Base-by-base conservation (phyloP, 805 yeast genomes). In the Suhomyces vadensis region DNA sequence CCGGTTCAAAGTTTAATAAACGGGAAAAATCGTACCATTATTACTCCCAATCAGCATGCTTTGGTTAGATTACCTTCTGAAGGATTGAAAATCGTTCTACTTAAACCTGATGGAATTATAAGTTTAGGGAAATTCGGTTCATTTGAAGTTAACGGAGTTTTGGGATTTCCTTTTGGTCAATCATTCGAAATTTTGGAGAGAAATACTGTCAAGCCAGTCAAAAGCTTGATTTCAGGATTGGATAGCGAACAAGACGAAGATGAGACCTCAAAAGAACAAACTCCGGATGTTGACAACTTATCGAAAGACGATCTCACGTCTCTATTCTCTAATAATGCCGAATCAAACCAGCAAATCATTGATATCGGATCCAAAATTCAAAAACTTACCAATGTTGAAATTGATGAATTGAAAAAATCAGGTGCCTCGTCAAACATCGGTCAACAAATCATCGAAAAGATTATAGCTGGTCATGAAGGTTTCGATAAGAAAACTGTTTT, bases 91-190 rank as follows among this genome's bases (percentile, higher is more conserved):
- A 75, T 91, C 31, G 81, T 85, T n/a, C 80, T 83, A 53, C 68
- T 91, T 47, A 75, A 73, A 39, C 74, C 78, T 3, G 81, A 78
- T 24, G 81, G 83, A 0, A 61, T 77, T 8, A 75, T 94, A 14
- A 79, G 81, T 43, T 73, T 94, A 51, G 99, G 99, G 1, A 92
- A 94, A 61, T 94, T 92, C 64, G 99, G 99, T 14, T 73, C 85
- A 0, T 94, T 94, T 61, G 68, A 75, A 23, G 88, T 85, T 2
- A 80, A 83, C 50, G 85, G 79, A 41, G 75, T 92, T 9, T 63
- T 92, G 31, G 97, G 97, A 2, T 83, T 74, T 55, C 85, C 90
- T 5, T 86, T 79, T 57, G 99, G 98, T 1, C 92, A 87, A 53
- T 81, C 95, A 0, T 94, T 91, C 66, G 97, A 92, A 58, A 85